A percentile compares a stretch with the other conserved stretches of the same genome.
Evolutionary conservation across 2,329 filamentous ascomycete genomes (phyloP).

Genomic region (Fusarium concolor): DNA sequence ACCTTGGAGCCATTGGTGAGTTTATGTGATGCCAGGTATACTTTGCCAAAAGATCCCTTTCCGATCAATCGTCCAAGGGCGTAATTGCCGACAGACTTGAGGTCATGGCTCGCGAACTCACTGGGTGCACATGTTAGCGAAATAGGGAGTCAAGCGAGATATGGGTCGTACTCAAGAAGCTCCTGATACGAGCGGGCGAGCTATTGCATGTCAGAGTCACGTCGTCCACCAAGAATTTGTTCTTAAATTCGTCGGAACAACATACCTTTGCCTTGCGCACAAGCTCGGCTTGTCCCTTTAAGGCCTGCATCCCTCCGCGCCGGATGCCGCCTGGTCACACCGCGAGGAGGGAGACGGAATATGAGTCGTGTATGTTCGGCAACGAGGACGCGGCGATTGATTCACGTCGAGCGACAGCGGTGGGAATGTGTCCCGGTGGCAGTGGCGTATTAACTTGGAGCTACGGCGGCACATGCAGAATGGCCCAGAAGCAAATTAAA

Average conservation of each 20-base stretch:
- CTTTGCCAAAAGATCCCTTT: constrained; percentile 98
- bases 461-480: constrained; percentile 39
- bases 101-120: constrained; percentile 92
- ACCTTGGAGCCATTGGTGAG: constrained; percentile 99
- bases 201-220: constrained; percentile 57
- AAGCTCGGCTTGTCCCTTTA: constrained; percentile 68
- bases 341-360: constrained; percentile 35
- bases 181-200: constrained; percentile 97
- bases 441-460: constrained; percentile 37
- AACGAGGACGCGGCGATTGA: neutral
- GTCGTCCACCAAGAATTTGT: neutral
- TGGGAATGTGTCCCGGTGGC: constrained; percentile 34
- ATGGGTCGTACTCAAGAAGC: constrained; percentile 82
- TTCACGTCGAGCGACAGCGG: constrained; percentile 21
- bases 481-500: constrained; percentile 19
- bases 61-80: constrained; percentile 90
- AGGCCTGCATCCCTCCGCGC: constrained; percentile 62
- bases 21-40: constrained; percentile 95
- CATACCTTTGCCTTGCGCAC: constrained; percentile 73
- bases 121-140: constrained; percentile 59
- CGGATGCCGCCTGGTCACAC: constrained; percentile 41
- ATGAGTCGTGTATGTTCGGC: constrained; percentile 8
- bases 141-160: neutral
- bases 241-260: constrained; percentile 1
- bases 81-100: constrained; percentile 95